Evolutionary conservation across 78 protist genomes (phyloP).

Genomic region (Monosiga brevicollis): DNA sequence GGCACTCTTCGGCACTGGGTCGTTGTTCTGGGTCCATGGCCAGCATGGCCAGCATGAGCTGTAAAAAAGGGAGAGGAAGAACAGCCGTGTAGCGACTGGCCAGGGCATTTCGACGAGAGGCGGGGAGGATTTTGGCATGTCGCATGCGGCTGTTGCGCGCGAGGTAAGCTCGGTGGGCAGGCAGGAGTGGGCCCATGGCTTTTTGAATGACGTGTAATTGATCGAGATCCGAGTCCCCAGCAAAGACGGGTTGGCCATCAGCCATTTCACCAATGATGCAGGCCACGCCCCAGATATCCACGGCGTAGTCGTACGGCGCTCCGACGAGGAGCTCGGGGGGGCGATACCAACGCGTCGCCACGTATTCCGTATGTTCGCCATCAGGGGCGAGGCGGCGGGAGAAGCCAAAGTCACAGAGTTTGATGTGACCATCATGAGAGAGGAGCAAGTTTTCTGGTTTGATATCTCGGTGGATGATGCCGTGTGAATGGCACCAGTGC

Average conservation of each 20-base stretch:
- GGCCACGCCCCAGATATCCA: conserved; percentile 88
- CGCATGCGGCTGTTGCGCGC: conserved; percentile 40
- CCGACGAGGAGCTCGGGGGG: conserved; percentile 94
- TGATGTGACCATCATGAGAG: conserved; percentile 23
- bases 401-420: conserved; percentile 95
- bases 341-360: conserved; percentile 96
- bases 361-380: conserved; percentile 93
- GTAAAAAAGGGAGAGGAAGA: conserved; percentile 58
- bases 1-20: conserved; percentile 67
- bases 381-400: conserved; percentile 77
- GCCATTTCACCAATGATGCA: conserved; percentile 91
- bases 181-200: conserved; percentile 82
- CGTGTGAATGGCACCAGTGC: conserved; percentile 68
- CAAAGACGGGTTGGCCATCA: conserved; percentile 78
- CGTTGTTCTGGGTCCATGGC: conserved; percentile 77
- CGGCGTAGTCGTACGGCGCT: conserved; percentile 45
- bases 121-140: conserved; percentile 59
- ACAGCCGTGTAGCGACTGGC: conserved; percentile 44
- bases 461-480: conserved; percentile 88
- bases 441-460: conserved; percentile 89
- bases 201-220: conserved; percentile 67
- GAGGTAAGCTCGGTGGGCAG: conserved; percentile 56
- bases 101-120: conserved; percentile 26
- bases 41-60: conserved; percentile 62
- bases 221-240: conserved; percentile 81